Evolutionary conservation across 352 stramenopile genomes (phyloP).

Genomic region (Discostella stelligera): DNA sequence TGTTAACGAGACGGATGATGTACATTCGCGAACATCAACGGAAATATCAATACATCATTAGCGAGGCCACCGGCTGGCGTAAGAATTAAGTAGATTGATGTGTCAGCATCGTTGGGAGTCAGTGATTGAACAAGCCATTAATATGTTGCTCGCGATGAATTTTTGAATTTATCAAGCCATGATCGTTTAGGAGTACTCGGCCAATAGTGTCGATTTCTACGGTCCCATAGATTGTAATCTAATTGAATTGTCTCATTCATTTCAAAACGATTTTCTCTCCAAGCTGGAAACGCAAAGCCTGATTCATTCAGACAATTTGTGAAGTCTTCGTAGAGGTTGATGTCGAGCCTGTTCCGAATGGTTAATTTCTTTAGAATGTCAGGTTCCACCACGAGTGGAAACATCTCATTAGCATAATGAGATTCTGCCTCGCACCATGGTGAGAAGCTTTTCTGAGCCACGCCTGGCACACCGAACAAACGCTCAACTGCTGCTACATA

Average conservation of each 20-base stretch:
- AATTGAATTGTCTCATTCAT: conserved; percentile 10
- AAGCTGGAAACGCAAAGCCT: conserved; percentile 30
- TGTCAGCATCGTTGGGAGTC: too few species aligned
- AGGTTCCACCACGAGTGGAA: conserved; percentile 26
- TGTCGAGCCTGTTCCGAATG: conserved; percentile 28
- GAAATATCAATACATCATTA: conserved; percentile 82
- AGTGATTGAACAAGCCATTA: too few species aligned
- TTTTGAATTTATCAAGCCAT: neutral
- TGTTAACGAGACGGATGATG: conserved; percentile 71
- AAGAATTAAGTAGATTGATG: conserved; percentile 27
- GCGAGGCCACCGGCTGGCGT: conserved; percentile 73
- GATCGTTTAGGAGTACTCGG: neutral
- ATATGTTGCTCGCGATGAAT: neutral
- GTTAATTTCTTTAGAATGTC: conserved; percentile 27
- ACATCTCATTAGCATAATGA: conserved; percentile 21
- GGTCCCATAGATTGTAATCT: conserved; percentile 6
- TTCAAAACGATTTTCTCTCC: conserved; percentile 25
- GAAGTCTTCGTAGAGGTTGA: conserved; percentile 32
- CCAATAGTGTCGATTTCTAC: neutral
- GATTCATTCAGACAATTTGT: conserved; percentile 24
- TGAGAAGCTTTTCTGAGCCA: conserved; percentile 1
- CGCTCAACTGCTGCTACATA: conserved; percentile 44
- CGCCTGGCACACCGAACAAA: conserved; percentile 38
- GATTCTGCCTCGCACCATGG: conserved; percentile 32
- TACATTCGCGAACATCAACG: conserved; percentile 77